phyloP scores from a whole-genome alignment of 305 asterid genomes.

The Fraxinus albicans region DNA sequence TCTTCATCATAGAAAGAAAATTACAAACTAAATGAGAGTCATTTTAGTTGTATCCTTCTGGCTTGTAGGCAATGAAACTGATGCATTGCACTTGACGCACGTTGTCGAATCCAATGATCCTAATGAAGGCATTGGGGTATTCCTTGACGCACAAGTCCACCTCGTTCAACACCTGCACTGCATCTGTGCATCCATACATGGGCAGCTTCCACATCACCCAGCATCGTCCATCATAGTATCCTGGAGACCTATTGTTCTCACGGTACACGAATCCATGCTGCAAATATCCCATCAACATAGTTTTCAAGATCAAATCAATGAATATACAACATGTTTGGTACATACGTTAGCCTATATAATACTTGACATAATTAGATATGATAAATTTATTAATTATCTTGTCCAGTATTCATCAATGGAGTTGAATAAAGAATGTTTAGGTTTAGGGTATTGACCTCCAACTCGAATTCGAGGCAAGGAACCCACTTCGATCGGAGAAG shows the following conservation, averaged over 20 bases:
- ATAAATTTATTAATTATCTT: not conserved
- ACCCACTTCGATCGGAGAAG: constrained; percentile 29
- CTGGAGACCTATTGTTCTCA: constrained; percentile 26
- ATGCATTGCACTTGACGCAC: constrained; percentile 45
- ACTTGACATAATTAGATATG: not conserved
- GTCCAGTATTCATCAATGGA: not conserved
- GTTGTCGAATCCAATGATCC: constrained; percentile 57
- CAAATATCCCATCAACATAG: not conserved
- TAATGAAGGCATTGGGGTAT: constrained; percentile 29
- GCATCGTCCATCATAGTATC: constrained; percentile 39
- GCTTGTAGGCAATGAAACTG: constrained; percentile 42
- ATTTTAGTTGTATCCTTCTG: not conserved
- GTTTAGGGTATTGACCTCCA: constrained; percentile 14
- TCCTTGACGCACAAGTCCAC: constrained; percentile 26
- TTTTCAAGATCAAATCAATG: not conserved
- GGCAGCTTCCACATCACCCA: constrained; percentile 66
- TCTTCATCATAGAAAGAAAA: not conserved
- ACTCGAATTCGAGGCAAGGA: constrained; percentile 41
- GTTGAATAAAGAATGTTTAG: not conserved
- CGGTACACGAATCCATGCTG: constrained; percentile 31
- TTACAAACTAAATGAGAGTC: not conserved
- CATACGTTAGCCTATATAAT: not conserved
- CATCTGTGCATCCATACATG: constrained; percentile 57
- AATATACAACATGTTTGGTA: not conserved
- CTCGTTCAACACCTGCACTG: constrained; percentile 41